A percentile compares a stretch with the other conserved stretches of the same genome.
Evolutionary conservation across 2,329 filamentous ascomycete species (phyloP).

Genomic region (Aspergillus ruber): DNA sequence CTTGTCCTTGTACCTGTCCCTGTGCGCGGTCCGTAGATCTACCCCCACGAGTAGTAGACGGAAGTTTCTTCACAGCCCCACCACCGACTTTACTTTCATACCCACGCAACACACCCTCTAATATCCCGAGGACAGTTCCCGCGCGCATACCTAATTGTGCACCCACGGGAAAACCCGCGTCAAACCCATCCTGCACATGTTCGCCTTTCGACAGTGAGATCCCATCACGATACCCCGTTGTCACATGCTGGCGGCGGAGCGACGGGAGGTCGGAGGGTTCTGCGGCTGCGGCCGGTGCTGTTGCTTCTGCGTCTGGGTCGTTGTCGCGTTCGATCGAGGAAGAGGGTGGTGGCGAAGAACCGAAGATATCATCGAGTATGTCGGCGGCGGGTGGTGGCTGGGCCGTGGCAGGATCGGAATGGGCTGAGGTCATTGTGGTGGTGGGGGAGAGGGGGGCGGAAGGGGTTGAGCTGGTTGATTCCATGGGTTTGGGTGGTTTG

Average conservation of each 20-base stretch:
- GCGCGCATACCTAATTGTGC: conserved; percentile 69
- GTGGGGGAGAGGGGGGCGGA: conserved; percentile 14
- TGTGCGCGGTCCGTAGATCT: neutral
- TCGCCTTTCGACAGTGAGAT: conserved; percentile 67
- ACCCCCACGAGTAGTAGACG: conserved; percentile 8
- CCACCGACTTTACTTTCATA: conserved; percentile 22
- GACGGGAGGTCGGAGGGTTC: conserved; percentile 65
- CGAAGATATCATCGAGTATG: conserved; percentile 38
- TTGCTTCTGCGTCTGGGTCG: neutral
- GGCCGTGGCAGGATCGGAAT: conserved; percentile 6
- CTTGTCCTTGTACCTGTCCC: too few species aligned
- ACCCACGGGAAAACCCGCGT: conserved; percentile 81
- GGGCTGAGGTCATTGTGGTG: conserved; percentile 17
- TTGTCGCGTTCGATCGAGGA: neutral
- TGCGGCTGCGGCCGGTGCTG: neutral
- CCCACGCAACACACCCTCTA: conserved; percentile 60
- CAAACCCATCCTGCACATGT: conserved; percentile 80
- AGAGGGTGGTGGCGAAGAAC: conserved; percentile 28
- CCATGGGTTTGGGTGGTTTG: neutral
- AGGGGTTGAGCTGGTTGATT: conserved; percentile 5
- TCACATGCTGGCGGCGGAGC: conserved; percentile 69
- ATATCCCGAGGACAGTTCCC: conserved; percentile 67
- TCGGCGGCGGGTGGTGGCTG: conserved; percentile 11
- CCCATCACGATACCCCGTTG: conserved; percentile 85
- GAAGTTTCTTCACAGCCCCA: conserved; percentile 19